A percentile compares a stretch with the other conserved stretches of the same genome.
These are phyloP conservation scores for Globisporangium abappressorium DNA, from an alignment of 352 stramenopile genomes.

Conservation along the genomic window DNA sequence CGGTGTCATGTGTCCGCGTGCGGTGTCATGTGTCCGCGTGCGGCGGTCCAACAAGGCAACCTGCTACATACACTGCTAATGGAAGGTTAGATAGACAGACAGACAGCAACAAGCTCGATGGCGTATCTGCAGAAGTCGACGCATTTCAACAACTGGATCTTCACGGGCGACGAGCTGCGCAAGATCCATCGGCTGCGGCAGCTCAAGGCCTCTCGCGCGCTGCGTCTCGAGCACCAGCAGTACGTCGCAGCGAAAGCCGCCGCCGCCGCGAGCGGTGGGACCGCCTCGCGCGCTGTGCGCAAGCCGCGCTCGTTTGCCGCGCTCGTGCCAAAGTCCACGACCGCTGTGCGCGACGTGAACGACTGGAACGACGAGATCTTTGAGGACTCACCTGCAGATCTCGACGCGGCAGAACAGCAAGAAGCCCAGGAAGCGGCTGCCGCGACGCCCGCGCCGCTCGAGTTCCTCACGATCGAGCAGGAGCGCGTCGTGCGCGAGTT, in stretches of 20 bases:
- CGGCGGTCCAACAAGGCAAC: not conserved
- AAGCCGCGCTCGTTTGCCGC: conserved; percentile 81
- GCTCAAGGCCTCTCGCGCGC: conserved; percentile 56
- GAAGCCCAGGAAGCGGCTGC: conserved; percentile 51
- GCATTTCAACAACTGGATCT: conserved; percentile 90
- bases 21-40: too few species aligned
- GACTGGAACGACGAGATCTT: conserved; percentile 77
- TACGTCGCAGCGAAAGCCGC: conserved; percentile 25
- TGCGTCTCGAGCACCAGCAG: conserved; percentile 65
- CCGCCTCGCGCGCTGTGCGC: conserved; percentile 27
- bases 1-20: too few species aligned
- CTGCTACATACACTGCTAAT: not conserved
- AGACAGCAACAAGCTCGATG: conserved; percentile 30
- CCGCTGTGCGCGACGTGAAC: conserved; percentile 50
- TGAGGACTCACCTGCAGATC: conserved; percentile 33
- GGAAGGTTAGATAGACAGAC: not conserved
- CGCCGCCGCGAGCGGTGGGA: conserved; percentile 12
- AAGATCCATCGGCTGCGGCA: conserved; percentile 55
- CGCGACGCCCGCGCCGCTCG: conserved; percentile 31
- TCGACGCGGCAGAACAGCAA: conserved; percentile 41
- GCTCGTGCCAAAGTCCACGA: conserved; percentile 62
- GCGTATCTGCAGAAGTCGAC: conserved; percentile 82
- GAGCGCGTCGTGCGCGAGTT: conserved; percentile 63
- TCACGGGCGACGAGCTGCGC: conserved; percentile 57
- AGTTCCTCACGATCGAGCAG: conserved; percentile 60